Evolutionary conservation across 2,329 filamentous ascomycete genomes (phyloP).

Genomic region (Fusarium nematophilum): DNA sequence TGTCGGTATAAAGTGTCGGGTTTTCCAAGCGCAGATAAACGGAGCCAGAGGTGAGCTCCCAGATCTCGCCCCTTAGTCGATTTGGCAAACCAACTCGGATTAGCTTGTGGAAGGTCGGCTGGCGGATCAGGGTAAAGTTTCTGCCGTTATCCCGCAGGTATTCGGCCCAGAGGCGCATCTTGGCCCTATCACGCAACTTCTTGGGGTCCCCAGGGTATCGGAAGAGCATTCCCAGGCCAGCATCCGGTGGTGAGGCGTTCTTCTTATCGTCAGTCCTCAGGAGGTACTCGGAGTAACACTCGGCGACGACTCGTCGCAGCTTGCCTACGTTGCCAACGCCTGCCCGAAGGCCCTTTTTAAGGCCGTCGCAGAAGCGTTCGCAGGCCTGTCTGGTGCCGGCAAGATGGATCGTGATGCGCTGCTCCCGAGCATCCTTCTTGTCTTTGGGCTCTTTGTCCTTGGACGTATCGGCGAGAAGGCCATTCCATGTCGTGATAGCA

Average conservation of each 20-base stretch:
- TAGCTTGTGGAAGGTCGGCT: conserved; percentile 97
- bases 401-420: conserved; percentile 91
- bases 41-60: conserved; percentile 94
- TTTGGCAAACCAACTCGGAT: conserved; percentile 96
- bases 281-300: conserved; percentile 93
- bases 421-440: conserved; percentile 66
- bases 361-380: conserved; percentile 94
- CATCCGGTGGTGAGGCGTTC: conserved; percentile 75
- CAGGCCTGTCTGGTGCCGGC: conserved; percentile 89
- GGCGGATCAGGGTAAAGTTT: conserved; percentile 90
- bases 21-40: conserved; percentile 89
- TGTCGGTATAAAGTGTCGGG: conserved; percentile 85
- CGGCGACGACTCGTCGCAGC: conserved; percentile 80
- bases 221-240: conserved; percentile 91
- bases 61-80: conserved; percentile 90
- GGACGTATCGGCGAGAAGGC: conserved; percentile 66
- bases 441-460: conserved; percentile 64
- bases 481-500: conserved; percentile 95
- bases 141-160: conserved; percentile 96
- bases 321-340: conserved; percentile 90
- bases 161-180: conserved; percentile 97
- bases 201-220: conserved; percentile 94
- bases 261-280: conserved; percentile 73
- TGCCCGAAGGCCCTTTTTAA: conserved; percentile 89
- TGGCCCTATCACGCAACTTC: conserved; percentile 93